Evolutionary conservation across 1,139 yeast species (phyloP).

Genomic region (Magnusiomyces tetraspermus): DNA sequence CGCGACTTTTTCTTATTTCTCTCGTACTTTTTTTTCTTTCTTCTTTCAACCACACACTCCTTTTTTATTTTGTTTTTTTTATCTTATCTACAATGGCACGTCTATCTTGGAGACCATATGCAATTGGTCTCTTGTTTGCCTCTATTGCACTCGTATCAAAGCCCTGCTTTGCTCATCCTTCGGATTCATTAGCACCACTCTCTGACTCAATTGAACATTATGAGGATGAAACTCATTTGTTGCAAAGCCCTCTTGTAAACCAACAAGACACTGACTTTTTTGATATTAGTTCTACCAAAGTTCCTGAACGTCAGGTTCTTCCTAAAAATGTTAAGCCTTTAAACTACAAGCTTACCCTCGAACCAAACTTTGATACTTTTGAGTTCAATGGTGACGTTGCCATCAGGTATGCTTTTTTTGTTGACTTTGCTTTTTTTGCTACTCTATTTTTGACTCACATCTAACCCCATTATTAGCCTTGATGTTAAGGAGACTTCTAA

Average conservation of each 20-base stretch:
- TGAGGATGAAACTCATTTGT: neutral
- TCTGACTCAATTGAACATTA: neutral
- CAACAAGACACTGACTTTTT: neutral
- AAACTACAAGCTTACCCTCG: conserved; percentile 61
- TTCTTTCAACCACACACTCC: too few relatives aligned
- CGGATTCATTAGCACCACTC: neutral
- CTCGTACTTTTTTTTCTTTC: neutral
- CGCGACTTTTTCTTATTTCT: neutral
- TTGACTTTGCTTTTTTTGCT: neutral
- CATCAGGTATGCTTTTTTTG: conserved; percentile 36
- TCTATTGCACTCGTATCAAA: neutral
- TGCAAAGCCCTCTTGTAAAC: neutral
- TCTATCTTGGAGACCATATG: neutral
- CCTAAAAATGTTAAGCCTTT: conserved; percentile 65
- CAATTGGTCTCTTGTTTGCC: neutral
- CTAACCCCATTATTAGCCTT: conserved; percentile 33
- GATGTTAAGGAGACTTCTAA: conserved; percentile 49
- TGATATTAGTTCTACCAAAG: neutral
- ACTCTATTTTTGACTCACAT: neutral
- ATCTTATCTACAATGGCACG: neutral
- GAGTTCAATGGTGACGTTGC: conserved; percentile 58
- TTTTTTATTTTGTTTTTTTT: too few relatives aligned
- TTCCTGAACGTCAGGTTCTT: conserved; percentile 44
- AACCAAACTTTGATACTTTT: conserved; percentile 64
- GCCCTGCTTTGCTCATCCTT: neutral